Conservation (phyloP, 192 early-diverging fungal genomes). For the Rhizoclosmatium globosum region DNA sequence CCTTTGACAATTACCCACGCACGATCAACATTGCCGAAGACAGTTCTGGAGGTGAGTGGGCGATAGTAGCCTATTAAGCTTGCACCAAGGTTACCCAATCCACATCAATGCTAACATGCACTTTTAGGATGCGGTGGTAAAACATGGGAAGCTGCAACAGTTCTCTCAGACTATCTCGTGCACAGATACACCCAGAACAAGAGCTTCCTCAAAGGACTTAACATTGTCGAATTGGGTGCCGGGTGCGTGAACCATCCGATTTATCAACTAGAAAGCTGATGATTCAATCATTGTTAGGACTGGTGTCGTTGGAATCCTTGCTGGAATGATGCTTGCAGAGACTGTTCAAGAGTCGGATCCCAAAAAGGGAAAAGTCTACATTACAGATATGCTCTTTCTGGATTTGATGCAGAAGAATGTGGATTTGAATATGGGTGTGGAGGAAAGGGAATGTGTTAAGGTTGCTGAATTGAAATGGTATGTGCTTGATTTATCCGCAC, state of each 20-base stretch:
- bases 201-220: conserved; percentile 27
- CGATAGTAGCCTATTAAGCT: too few species aligned
- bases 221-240: conserved; percentile 52
- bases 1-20: conserved; percentile 18
- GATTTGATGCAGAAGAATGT: conserved; percentile 59
- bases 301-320: conserved; percentile 56
- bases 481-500: too few species aligned
- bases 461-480: conserved; percentile 42
- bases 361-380: conserved; percentile 33
- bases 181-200: conserved; percentile 1
- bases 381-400: conserved; percentile 64
- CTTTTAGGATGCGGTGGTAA: conserved; percentile 55
- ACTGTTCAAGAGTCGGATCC: not conserved
- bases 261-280: too few species aligned
- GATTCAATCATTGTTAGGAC: conserved; percentile 48
- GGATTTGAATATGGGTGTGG: conserved; percentile 41
- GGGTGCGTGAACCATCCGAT: conserved; percentile 28
- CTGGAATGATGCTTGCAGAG: conserved; percentile 41
- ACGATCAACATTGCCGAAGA: conserved; percentile 25
- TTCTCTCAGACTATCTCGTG: conserved; percentile 49
- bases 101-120: not conserved
- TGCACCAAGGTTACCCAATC: too few species aligned
- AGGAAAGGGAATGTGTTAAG: conserved; percentile 18
- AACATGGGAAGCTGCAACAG: conserved; percentile 58
- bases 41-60: conserved; percentile 7